Percentiles rank a stretch among this genome's conserved stretches.
Evolutionary conservation across 208 protist genomes (phyloP).

Genomic region (Crithidia sp.): DNA sequence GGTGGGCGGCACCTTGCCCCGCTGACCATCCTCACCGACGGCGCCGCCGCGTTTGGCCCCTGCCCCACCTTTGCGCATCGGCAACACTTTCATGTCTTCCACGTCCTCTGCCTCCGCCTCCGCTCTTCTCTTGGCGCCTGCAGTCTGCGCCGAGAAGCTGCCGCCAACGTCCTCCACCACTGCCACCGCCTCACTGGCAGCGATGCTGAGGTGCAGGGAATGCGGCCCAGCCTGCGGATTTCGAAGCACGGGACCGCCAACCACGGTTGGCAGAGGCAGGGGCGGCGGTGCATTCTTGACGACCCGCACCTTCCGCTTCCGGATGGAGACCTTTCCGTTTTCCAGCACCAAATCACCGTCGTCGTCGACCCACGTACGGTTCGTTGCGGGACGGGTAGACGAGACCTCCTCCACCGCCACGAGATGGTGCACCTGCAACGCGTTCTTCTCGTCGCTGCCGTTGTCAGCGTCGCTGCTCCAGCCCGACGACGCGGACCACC

Average conservation of each 20-base stretch:
- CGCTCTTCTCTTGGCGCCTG: neutral
- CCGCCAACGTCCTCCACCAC: neutral
- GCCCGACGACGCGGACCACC: conserved; percentile 31
- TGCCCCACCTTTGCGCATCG: neutral
- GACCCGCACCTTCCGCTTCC: conserved; percentile 17
- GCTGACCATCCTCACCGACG: neutral
- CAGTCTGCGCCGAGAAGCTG: neutral
- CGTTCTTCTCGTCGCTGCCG: neutral
- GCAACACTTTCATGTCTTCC: neutral
- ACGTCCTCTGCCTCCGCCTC: conserved; percentile 1
- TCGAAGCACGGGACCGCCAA: conserved; percentile 6
- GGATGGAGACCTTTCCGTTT: conserved; percentile 28
- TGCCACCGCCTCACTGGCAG: neutral
- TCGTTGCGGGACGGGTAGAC: neutral
- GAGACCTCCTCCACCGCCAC: neutral
- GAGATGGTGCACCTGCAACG: too few relatives aligned
- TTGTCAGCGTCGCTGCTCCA: conserved; percentile 32
- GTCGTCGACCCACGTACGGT: conserved; percentile 32
- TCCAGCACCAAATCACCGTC: conserved; percentile 31
- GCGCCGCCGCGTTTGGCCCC: conserved; percentile 16
- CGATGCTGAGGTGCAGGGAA: neutral
- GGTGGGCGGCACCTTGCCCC: neutral
- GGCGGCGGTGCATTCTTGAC: conserved; percentile 5
- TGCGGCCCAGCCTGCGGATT: too few relatives aligned
- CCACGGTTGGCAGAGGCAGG: conserved; percentile 24